Percentiles rank a stretch among this genome's conserved stretches.
phyloP scores from a whole-genome alignment of 345 rosid genomes.

The Citrus cavaleriei region DNA sequence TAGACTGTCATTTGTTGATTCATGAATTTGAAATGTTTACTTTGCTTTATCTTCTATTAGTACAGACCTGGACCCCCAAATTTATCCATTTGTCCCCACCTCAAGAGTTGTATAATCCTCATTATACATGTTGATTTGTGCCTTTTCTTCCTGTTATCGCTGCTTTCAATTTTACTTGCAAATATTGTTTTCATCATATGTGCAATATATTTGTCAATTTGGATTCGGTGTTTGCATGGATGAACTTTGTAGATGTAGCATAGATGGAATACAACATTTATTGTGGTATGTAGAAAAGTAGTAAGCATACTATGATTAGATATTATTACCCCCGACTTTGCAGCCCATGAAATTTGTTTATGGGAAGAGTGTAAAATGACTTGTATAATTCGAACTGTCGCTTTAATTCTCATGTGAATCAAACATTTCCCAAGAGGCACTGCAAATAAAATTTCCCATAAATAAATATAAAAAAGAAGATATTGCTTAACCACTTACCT shows the following conservation, averaged over 20 bases:
- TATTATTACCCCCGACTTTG: neutral
- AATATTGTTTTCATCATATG: neutral
- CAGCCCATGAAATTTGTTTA: neutral
- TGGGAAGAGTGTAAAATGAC: neutral
- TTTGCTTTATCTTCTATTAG: neutral
- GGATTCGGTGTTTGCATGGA: neutral
- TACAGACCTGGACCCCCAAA: neutral
- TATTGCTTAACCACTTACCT: neutral
- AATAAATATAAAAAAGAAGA: no score
- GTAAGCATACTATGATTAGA: neutral
- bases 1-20: neutral
- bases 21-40: neutral
- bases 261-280: neutral
- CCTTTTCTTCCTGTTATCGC: neutral
- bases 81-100: neutral
- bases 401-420: neutral
- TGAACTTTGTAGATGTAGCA: neutral
- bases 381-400: neutral
- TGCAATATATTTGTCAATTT: neutral
- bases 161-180: neutral
- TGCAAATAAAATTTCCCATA: neutral
- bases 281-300: neutral
- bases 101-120: neutral
- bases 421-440: neutral
- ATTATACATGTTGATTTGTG: neutral